These are phyloP conservation scores for Clonostachys rhizophaga DNA, from an alignment of 2,329 filamentous ascomycete species.

Conservation along the genomic window DNA sequence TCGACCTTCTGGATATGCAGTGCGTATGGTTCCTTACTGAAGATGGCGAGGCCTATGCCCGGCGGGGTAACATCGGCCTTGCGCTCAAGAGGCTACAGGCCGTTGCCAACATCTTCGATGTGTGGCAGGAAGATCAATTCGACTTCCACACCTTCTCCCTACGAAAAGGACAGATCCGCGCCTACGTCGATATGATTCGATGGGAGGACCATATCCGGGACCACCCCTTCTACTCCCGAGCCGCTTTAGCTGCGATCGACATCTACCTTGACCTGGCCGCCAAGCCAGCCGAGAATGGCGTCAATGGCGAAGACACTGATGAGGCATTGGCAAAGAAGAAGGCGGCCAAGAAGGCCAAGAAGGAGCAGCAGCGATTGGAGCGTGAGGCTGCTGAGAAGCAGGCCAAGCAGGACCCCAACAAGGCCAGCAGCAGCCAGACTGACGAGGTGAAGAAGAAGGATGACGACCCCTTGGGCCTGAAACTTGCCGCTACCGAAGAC, in stretches of 20 bases:
- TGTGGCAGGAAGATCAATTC: conserved; percentile 98
- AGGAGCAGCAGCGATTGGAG: conserved; percentile 60
- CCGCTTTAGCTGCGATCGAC: conserved; percentile 75
- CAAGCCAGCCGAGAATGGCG: conserved; percentile 57
- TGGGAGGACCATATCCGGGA: conserved; percentile 92
- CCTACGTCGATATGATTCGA: conserved; percentile 92
- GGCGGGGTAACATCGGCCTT: conserved; percentile 76
- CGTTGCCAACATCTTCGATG: conserved; percentile 88
- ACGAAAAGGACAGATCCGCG: conserved; percentile 91
- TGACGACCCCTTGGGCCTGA: conserved; percentile 77
- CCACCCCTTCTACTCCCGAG: conserved; percentile 87
- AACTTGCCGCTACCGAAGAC: conserved; percentile 74
- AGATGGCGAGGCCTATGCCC: conserved; percentile 84
- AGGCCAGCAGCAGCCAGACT: conserved; percentile 58
- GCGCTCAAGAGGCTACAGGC: conserved; percentile 90
- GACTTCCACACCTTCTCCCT: conserved; percentile 98
- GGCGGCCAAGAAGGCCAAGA: conserved; percentile 84
- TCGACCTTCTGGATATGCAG: conserved; percentile 96
- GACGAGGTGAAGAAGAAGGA: conserved; percentile 81
- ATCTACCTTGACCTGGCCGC: conserved; percentile 79
- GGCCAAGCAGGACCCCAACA: conserved; percentile 80
- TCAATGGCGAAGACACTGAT: conserved; percentile 50
- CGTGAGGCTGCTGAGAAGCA: conserved; percentile 75
- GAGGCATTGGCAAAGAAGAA: conserved; percentile 74
- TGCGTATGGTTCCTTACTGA: conserved; percentile 96